These are phyloP conservation scores for Malbranchea cinnamomea DNA, from an alignment of 2,329 filamentous ascomycete genomes.

Conservation along the genomic window DNA sequence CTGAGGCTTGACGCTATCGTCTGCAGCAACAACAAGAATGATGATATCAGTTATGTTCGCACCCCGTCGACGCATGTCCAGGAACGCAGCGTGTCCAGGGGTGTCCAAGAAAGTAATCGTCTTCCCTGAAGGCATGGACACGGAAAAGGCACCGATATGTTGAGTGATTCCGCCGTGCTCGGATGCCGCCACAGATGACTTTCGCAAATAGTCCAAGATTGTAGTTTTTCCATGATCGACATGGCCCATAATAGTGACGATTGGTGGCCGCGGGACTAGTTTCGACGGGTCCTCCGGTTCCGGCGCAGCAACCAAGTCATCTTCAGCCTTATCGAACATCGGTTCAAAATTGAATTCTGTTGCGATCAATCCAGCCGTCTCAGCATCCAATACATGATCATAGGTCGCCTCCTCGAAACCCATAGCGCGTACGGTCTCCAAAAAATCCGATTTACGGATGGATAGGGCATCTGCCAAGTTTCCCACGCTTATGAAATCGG, in stretches of 20 bases:
- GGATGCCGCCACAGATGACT: slow-evolving; percentile 76
- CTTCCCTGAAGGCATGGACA: slow-evolving; percentile 71
- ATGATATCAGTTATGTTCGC: slow-evolving; percentile 96
- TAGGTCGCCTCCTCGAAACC: slow-evolving; percentile 76
- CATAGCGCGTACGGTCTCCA: slow-evolving; percentile 62
- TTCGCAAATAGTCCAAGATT: slow-evolving; percentile 80
- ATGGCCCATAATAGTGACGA: slow-evolving; percentile 98
- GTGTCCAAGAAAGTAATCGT: slow-evolving; percentile 94
- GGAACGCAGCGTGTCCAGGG: slow-evolving; percentile 86
- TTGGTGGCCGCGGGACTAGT: slow-evolving; percentile 66
- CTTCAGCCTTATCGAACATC: slow-evolving; percentile 48
- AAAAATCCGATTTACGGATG: slow-evolving; percentile 55
- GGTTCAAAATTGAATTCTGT: slow-evolving; percentile 89
- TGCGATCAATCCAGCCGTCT: slow-evolving; percentile 78
- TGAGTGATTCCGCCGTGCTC: slow-evolving; percentile 97
- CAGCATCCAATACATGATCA: slow-evolving; percentile 77
- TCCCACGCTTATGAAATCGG: slow-evolving; percentile 81
- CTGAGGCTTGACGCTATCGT: slow-evolving; percentile 95
- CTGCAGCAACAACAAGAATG: slow-evolving; percentile 84
- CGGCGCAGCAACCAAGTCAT: slow-evolving; percentile 60
- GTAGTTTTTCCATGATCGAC: slow-evolving; percentile 99
- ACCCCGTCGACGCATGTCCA: slow-evolving; percentile 89
- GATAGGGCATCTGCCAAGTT: slow-evolving; percentile 64
- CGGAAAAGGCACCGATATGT: slow-evolving; percentile 94
- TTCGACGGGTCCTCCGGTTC: slow-evolving; percentile 50